phyloP scores from a whole-genome alignment of 2,329 filamentous ascomycete genomes.

The Bertia moriformis region DNA sequence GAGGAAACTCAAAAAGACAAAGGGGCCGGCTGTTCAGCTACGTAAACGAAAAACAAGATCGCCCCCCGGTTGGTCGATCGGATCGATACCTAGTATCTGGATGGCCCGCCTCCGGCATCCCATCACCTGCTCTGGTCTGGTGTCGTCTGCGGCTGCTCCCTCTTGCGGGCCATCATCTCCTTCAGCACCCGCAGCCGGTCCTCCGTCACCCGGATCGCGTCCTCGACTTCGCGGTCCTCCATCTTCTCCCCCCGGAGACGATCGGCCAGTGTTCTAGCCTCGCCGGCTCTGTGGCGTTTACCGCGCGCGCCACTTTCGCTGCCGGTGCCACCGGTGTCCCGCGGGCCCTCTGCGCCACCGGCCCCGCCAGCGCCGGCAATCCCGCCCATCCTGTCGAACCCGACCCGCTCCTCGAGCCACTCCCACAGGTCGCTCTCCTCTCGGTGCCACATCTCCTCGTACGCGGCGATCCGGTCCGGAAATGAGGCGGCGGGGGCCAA shows the following conservation, averaged over 20 bases:
- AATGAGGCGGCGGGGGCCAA: conserved; percentile 22
- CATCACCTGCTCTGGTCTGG: background rate
- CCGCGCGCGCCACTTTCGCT: conserved; percentile 14
- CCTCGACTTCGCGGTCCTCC: conserved; percentile 58
- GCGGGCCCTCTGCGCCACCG: too few relatives aligned
- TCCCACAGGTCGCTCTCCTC: conserved; percentile 86
- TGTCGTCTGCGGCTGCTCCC: conserved; percentile 8
- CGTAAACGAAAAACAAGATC: background rate
- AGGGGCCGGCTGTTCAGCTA: too few relatives aligned
- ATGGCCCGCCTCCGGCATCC: too few relatives aligned
- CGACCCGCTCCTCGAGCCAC: conserved; percentile 78
- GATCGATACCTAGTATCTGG: too few relatives aligned
- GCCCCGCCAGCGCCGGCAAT: conserved; percentile 8
- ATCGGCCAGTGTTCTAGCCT: conserved; percentile 43
- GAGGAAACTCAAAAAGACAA: too few relatives aligned
- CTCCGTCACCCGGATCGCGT: conserved; percentile 76
- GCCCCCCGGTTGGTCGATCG: background rate
- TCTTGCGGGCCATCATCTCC: conserved; percentile 50
- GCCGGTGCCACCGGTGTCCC: too few relatives aligned
- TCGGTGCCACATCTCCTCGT: conserved; percentile 81
- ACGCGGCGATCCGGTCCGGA: conserved; percentile 65
- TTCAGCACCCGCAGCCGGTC: conserved; percentile 69
- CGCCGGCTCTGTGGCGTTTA: conserved; percentile 30
- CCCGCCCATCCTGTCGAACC: conserved; percentile 44
- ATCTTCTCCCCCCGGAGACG: conserved; percentile 44